A percentile compares a stretch with the other conserved stretches of the same genome.
Conservation (phyloP, 225 moss, liverwort and hornwort genomes). For the Antitrichia curtipendula region DNA sequence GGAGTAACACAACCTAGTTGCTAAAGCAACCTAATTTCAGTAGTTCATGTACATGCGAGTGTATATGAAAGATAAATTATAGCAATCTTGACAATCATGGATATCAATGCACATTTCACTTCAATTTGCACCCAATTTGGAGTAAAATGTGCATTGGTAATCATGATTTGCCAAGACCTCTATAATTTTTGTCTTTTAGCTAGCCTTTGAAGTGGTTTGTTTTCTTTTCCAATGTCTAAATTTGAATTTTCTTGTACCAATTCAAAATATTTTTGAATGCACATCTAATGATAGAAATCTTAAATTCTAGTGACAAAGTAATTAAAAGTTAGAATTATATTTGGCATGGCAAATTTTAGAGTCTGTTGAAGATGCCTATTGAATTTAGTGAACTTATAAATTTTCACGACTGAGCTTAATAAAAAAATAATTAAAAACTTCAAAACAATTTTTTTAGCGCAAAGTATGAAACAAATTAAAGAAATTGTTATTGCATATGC, state of each 20-base stretch:
- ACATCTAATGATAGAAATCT: background rate
- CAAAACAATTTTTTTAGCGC: too few species aligned
- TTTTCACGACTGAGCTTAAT: too few species aligned
- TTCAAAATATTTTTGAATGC: background rate
- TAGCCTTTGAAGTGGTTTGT: background rate
- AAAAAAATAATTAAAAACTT: too few species aligned
- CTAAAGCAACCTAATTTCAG: too few species aligned
- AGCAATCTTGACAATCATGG: accelerated
- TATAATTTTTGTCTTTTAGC: background rate
- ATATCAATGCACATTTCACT: background rate
- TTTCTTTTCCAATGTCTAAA: background rate
- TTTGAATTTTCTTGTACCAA: background rate
- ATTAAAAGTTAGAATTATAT: background rate
- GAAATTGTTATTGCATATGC: background rate
- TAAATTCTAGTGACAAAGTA: background rate
- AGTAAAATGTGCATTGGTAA: background rate
- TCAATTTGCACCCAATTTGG: background rate
- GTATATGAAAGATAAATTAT: background rate
- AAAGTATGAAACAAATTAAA: background rate
- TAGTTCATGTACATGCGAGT: too few species aligned
- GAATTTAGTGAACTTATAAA: background rate
- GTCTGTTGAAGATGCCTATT: background rate
- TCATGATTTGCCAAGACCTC: accelerated
- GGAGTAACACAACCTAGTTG: too few species aligned
- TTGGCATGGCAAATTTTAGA: accelerated